Evolutionary conservation across 176 grass and related monocot species (phyloP).

Genomic region (Pharus latifolius): DNA sequence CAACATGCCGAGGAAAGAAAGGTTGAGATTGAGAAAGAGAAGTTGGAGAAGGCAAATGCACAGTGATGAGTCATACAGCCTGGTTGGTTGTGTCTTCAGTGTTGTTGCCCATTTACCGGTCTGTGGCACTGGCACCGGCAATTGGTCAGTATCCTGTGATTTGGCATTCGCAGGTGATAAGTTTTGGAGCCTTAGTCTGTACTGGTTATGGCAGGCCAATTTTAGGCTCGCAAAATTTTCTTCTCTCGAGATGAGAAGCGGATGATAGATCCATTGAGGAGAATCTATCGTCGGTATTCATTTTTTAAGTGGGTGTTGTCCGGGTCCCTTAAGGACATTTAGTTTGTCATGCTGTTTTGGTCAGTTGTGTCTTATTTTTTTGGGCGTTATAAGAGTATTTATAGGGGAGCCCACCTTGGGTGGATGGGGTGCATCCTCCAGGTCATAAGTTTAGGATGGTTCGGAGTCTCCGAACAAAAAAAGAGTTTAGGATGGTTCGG

Average conservation of each 20-base stretch:
- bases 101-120: constrained; percentile 1
- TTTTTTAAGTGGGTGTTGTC: not conserved
- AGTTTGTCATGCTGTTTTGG: constrained; percentile 7
- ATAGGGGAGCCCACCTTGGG: not conserved
- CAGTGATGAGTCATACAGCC: constrained; percentile 2
- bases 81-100: not conserved
- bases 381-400: constrained; percentile 7
- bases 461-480: too few relatives aligned
- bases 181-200: constrained; percentile 24
- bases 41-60: constrained; percentile 44
- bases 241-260: not conserved
- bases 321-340: not conserved
- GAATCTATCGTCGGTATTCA: constrained; percentile 1
- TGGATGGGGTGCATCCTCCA: not conserved
- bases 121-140: not conserved
- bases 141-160: constrained; percentile 5
- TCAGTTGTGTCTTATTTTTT: not conserved
- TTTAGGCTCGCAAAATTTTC: constrained; percentile 11
- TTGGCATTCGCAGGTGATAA: not conserved
- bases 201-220: not conserved
- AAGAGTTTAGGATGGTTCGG: not conserved
- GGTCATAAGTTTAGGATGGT: not conserved
- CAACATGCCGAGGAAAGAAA: constrained; percentile 72
- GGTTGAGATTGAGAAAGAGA: constrained; percentile 71
- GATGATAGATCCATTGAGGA: not conserved